phyloP scores from a whole-genome alignment of 1,139 yeast species.

The Candida frijolesensis region DNA sequence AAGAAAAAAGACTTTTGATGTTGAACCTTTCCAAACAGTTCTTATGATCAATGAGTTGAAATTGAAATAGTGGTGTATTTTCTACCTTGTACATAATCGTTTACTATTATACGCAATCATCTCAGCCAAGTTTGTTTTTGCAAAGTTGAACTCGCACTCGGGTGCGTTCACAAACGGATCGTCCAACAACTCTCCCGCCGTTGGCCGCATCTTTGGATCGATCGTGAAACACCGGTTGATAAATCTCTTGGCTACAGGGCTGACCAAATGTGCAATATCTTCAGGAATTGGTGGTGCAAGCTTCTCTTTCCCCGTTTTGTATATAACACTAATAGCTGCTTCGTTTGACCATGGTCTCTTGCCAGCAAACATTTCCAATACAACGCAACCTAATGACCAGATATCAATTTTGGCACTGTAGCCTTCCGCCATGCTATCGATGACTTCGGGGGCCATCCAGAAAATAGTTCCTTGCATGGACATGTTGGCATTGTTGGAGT shows the following conservation, averaged over 20 bases:
- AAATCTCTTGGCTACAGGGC: constrained; percentile 67
- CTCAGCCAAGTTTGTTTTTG: constrained; percentile 62
- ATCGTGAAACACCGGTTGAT: constrained; percentile 77
- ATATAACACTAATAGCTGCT: constrained; percentile 78
- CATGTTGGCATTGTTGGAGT: constrained; percentile 91
- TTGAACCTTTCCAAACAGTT: constrained; percentile 81
- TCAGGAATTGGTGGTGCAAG: constrained; percentile 95
- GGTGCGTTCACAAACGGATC: constrained; percentile 58
- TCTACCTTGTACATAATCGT: constrained; percentile 6
- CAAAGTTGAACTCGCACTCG: constrained; percentile 51
- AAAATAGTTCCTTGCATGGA: constrained; percentile 98
- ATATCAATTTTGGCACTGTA: constrained; percentile 95
- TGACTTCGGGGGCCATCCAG: constrained; percentile 99
- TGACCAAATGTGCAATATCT: constrained; percentile 61
- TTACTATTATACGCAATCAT: constrained; percentile 30
- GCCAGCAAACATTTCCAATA: constrained; percentile 91
- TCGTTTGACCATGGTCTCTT: constrained; percentile 82
- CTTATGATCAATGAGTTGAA: constrained; percentile 75
- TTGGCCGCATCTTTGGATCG: constrained; percentile 84
- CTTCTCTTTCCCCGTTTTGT: constrained; percentile 71
- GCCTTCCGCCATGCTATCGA: constrained; percentile 83
- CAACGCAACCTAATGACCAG: constrained; percentile 95
- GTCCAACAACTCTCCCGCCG: constrained; percentile 67
- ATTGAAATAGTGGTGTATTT: constrained; percentile 22
- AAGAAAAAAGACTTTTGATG: constrained; percentile 74